Percentiles rank a stretch among this genome's conserved stretches.
phyloP scores from a whole-genome alignment of 1,284 basidiomycete genomes.

The Ustilago bromivora region DNA sequence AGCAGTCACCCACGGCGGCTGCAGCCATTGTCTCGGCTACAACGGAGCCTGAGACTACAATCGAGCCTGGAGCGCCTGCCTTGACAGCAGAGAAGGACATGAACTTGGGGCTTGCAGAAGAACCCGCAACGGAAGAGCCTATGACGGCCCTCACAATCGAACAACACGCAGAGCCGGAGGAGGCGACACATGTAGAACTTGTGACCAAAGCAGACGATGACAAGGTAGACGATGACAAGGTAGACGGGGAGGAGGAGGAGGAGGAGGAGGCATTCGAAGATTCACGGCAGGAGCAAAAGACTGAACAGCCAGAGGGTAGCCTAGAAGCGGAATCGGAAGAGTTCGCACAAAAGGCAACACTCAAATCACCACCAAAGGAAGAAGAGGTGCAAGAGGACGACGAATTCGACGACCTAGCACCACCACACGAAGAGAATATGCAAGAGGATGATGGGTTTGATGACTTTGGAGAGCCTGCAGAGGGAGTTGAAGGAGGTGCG shows the following conservation, averaged over 20 bases:
- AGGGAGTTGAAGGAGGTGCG: conserved; percentile 11
- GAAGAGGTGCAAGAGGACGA: background rate
- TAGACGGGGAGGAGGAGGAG: conserved; percentile 2
- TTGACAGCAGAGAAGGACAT: background rate
- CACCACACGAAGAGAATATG: no score
- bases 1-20: conserved; percentile 3
- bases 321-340: conserved; percentile 3
- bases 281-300: conserved; percentile 22
- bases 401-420: no score
- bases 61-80: background rate
- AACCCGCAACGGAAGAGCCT: background rate
- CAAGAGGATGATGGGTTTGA: conserved; percentile 44
- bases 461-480: conserved; percentile 42
- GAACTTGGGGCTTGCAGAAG: background rate
- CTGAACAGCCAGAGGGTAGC: background rate
- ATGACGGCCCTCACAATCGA: background rate
- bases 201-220: background rate
- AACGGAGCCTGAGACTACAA: background rate
- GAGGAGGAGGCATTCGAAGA: conserved; percentile 14
- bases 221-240: background rate
- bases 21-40: conserved; percentile 2
- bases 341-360: conserved; percentile 8
- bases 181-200: background rate
- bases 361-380: background rate
- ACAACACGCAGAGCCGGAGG: background rate